These are phyloP conservation scores for Geotrichum reessii DNA, from an alignment of 1,139 yeast species.

Conservation along the genomic window DNA sequence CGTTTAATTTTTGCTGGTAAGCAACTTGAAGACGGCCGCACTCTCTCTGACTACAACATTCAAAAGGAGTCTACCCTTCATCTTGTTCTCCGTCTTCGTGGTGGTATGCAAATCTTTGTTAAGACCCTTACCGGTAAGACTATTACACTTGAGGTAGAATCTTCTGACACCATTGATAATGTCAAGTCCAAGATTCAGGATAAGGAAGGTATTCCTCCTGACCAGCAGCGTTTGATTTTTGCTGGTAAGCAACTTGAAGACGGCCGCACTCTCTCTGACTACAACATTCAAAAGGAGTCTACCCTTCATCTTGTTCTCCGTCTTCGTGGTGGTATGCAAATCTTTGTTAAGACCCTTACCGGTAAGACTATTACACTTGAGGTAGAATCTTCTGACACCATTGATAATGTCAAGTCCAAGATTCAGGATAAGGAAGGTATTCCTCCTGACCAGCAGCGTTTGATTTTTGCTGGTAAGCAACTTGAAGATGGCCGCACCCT, in stretches of 20 bases:
- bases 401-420: constrained; percentile 84
- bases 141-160: constrained; percentile 79
- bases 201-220: constrained; percentile 85
- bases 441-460: constrained; percentile 86
- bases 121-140: constrained; percentile 78
- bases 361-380: constrained; percentile 80
- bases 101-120: constrained; percentile 67
- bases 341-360: constrained; percentile 70
- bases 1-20: constrained; percentile 83
- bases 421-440: constrained; percentile 88
- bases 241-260: constrained; percentile 87
- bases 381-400: constrained; percentile 84
- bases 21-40: constrained; percentile 82
- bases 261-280: constrained; percentile 83
- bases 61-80: constrained; percentile 83
- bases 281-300: constrained; percentile 73
- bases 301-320: constrained; percentile 29
- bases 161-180: constrained; percentile 79
- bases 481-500: constrained; percentile 82
- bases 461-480: constrained; percentile 84
- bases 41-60: constrained; percentile 79
- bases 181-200: constrained; percentile 81
- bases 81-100: constrained; percentile 47
- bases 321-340: constrained; percentile 53
- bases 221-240: constrained; percentile 77